Conservation (phyloP, 2,329 filamentous ascomycete species). For the Triangularia verruculosa region DNA sequence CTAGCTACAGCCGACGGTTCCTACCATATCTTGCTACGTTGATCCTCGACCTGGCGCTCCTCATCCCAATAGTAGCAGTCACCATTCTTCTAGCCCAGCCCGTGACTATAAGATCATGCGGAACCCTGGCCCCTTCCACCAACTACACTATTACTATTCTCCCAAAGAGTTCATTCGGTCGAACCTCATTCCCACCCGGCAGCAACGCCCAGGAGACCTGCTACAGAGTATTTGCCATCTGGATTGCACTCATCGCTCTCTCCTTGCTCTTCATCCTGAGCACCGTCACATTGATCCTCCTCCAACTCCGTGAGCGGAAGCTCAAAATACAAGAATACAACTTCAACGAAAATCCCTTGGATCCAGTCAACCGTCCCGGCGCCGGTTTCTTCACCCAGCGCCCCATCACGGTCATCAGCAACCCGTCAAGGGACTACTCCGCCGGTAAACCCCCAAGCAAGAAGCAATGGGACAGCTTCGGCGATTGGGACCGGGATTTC, state of each 20-base stretch:
- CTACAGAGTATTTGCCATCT: constrained; percentile 80
- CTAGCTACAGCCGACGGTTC: constrained; percentile 50
- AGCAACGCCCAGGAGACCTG: constrained; percentile 61
- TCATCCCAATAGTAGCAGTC: constrained; percentile 75
- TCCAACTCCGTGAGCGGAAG: constrained; percentile 57
- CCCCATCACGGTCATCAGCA: neutral
- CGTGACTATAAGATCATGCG: constrained; percentile 74
- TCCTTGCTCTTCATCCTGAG: constrained; percentile 69
- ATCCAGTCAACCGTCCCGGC: neutral
- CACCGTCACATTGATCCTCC: constrained; percentile 53
- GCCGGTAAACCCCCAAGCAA: neutral
- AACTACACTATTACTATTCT: constrained; percentile 39
- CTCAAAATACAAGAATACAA: neutral
- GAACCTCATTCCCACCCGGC: constrained; percentile 47
- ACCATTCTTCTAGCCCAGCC: constrained; percentile 71
- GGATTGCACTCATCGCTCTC: constrained; percentile 79
- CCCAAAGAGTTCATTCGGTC: constrained; percentile 40
- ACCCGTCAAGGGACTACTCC: neutral
- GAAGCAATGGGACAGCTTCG: constrained; percentile 8
- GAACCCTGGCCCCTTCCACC: constrained; percentile 38
- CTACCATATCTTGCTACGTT: constrained; percentile 75
- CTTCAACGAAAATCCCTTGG: neutral
- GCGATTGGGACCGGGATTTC: neutral
- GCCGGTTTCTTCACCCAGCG: constrained; percentile 1
- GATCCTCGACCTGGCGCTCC: constrained; percentile 63